Percentiles rank a stretch among this genome's conserved stretches.
These are phyloP conservation scores for Fusarium keratoplasticum DNA, from an alignment of 2,329 filamentous ascomycete species.

Conservation along the genomic window DNA sequence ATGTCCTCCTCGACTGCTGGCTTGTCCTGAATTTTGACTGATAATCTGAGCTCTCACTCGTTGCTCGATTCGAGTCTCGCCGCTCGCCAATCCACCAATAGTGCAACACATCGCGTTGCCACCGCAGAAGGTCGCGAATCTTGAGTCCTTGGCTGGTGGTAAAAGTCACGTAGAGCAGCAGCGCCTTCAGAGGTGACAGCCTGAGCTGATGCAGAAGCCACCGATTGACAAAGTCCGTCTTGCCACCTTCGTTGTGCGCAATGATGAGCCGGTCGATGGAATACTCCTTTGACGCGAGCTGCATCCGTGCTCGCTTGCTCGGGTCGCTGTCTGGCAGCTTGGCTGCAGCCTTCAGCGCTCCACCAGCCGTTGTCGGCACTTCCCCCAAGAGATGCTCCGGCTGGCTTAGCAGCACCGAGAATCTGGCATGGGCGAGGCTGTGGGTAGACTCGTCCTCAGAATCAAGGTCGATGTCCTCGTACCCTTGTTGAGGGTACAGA, in stretches of 20 bases:
- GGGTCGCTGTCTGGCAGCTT: conserved; percentile 52
- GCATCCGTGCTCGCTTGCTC: conserved; percentile 49
- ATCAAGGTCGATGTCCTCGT: conserved; percentile 58
- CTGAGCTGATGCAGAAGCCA: conserved; percentile 66
- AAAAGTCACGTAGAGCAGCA: conserved; percentile 55
- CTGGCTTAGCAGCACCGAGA: conserved; percentile 61
- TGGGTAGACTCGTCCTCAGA: conserved; percentile 47
- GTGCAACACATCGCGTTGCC: conserved; percentile 53
- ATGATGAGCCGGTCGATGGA: conserved; percentile 58
- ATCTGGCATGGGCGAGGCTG: conserved; percentile 54
- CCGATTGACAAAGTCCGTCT: conserved; percentile 59
- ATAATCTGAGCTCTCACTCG: conserved; percentile 40
- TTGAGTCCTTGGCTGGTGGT: conserved; percentile 42
- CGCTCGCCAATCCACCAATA: conserved; percentile 52
- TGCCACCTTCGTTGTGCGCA: conserved; percentile 51
- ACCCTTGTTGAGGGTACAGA: conserved; percentile 51
- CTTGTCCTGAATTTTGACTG: conserved; percentile 43
- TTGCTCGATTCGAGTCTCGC: conserved; percentile 35
- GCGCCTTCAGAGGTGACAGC: conserved; percentile 57
- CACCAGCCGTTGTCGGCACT: conserved; percentile 54
- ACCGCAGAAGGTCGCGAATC: conserved; percentile 50
- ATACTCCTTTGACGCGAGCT: conserved; percentile 60
- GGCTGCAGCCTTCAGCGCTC: conserved; percentile 54
- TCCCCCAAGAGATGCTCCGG: conserved; percentile 57
- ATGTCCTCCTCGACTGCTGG: conserved; percentile 44